phyloP scores from a whole-genome alignment of 495 filamentous ascomycete species.

The Choiromyces venosus region DNA sequence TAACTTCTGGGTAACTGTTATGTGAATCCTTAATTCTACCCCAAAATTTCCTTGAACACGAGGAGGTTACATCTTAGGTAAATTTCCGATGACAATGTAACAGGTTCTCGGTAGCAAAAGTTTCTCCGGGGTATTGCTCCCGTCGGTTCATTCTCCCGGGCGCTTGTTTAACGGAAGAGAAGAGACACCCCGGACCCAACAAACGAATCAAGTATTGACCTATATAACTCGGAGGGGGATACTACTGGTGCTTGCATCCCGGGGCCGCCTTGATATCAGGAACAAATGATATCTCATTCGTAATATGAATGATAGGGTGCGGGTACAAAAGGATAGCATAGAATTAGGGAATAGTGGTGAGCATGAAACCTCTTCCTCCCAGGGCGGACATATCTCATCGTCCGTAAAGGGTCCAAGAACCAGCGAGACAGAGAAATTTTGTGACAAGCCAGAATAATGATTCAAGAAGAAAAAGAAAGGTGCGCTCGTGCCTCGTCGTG shows the following conservation, averaged over 20 bases:
- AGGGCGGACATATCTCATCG: not conserved
- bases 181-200: not conserved
- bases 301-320: not conserved
- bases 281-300: not conserved
- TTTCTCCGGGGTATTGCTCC: not conserved
- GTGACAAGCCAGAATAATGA: not conserved
- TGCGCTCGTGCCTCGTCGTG: not conserved
- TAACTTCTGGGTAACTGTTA: not conserved
- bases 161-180: not conserved
- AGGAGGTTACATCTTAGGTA: not conserved
- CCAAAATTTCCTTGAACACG: not conserved
- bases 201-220: not conserved
- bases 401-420: not conserved
- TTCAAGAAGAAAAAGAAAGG: constrained; percentile 1
- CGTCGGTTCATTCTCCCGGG: not conserved
- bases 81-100: not conserved
- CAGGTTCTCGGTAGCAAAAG: not conserved
- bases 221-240: no score
- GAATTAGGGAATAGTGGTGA: not conserved
- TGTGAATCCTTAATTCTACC: not conserved
- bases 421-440: not conserved
- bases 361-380: not conserved
- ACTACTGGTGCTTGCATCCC: no score
- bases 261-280: not conserved
- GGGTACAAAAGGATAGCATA: not conserved